Base-by-base conservation (phyloP, 345 rosid species). In the Sonneratia caseolaris region DNA sequence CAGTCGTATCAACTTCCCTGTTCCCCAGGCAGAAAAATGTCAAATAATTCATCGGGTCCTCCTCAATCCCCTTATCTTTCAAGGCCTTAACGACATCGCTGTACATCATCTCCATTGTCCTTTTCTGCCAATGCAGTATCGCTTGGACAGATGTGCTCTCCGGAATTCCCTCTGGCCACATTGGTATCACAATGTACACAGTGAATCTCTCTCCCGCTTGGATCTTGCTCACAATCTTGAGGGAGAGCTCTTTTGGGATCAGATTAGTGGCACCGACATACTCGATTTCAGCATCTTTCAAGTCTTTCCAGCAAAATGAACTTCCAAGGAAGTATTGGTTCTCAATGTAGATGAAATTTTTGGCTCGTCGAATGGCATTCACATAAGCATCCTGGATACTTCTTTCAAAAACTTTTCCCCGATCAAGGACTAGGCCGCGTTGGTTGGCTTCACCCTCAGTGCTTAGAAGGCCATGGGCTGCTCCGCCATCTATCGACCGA, bases 161-260 rank as follows among this genome's bases (percentile, higher is more conserved):
- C 6, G 87, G 85, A 4, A 79, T 51, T 9, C 87, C 89, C 78
- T 86, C 89, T 0, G 89, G 89, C 89, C 89, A 86, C 87, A 86
- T 86, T 14, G 89, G 89, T 24, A 84, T 71, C 38, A 86, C 83
- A 35, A 84, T 22, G 24, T 86, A 82, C 61, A 81, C 86, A 0
- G 77, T 18, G 64, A 86, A 86, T 71, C 87, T 76, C 73, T 86
- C 86, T n/a, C 84, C 84, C 3, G 79, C 71, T 74, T 77, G 75
- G 53, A 85, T 83, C 78, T 81, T 83, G 64, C 81, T 79, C 7
- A 59, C 79, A 4, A 85, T 81, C 85, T 85, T 85, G 43, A 85
- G 73, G 15, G 86, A 83, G 37, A 83, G 57, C 37, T 85, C 88
- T 55, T 85, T 81, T 3, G 86, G 86, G 72, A 85, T 85, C 37